Evolutionary conservation across 768 basidiomycete genomes (phyloP), one percentile per base, ranked within the genome.

Genomic region (Boletus rubescentipes): DNA sequence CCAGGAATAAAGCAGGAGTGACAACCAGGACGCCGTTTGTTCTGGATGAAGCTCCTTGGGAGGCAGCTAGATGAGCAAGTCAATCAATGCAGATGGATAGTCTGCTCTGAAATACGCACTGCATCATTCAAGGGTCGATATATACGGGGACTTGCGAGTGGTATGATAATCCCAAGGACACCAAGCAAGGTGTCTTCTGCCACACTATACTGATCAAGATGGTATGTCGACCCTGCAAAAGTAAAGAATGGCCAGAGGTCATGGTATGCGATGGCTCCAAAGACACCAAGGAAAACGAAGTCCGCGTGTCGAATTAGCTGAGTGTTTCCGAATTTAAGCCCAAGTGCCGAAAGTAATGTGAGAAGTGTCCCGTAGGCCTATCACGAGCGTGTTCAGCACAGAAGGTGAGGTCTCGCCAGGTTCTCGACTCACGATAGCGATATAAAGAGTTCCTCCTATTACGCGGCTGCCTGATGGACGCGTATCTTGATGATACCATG

Each of bases 1-100:
- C 69, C 77, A 89, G 16, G 73, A 69, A 61, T 76, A 86, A 6
- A 75, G 64, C 18, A 79, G 37, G 35, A 62, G 51, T 6, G 66
- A 73, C 11, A 73, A 46, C 58, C 60, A 66, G 4, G 76, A 71
- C 4, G 75, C 66, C 5, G 72, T 74, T 51, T 77, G 77, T 51
- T 78, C 75, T 0, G 74, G 72, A 55, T 71, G 71, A 36, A 63
- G 65, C 23, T 46, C 52, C 39, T 43, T 26, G 11, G 21, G 9
- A 3, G 34, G 23, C 16, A n/a, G 18, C 57, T 56, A 20, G 26
- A 45, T 41, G 20, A 39, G 20, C 1, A 30, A 38, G 29, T 67
- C 65, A 57, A 6, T 21, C 15, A 36, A n/a, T 34, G 44, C 16
- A 30, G 30, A 15, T 36, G 16, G 32, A 12, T 29, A 12, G 23